Base-by-base conservation (phyloP, 768 basidiomycete species). In the Kwoniella europaea region DNA sequence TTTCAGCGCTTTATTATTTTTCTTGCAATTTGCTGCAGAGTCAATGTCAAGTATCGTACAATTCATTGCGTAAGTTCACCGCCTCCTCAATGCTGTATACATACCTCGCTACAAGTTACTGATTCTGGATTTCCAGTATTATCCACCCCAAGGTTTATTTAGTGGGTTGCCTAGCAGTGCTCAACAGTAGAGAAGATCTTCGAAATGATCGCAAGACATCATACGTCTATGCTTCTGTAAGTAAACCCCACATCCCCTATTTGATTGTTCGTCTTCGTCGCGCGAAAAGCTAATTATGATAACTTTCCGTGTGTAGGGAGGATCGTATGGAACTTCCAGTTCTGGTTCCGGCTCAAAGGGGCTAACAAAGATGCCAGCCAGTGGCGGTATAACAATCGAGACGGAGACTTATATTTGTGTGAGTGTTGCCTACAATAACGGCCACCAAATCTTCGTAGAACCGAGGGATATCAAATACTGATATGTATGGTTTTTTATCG, bases 121-220 rank as follows among this genome's bases (percentile, higher is more conserved):
- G 58, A 42, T 15, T 6, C 4, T 52, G 62, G 10, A 10, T 57
- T 13, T 7, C 12, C 43, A 69, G 68, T 0, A 65, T 70, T 16
- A 70, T 70, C n/a, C 68, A 70, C 54, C 68, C 68, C 20, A 70
- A 70, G 44, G 68, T 70, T 9, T 70, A 70, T 41, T 27, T 70
- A 1, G 60, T 61, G 10, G 68, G 68, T 1, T 70, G 68, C 29
- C 41, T 70, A 1, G 68, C 68, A 1, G 44, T 70, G 2, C 54
- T 70, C 13, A 70, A 70, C 41, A 52, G 50, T 18, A 41, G 68
- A 29, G 53, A 64, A 59, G 58, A 50, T 56, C 18, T 70, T 53
- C 55, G 68, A 55, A 41, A 60, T 12, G 60, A 63, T 12, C 52
- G 62, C 22, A 60, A 61, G 27, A 43, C 58, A n/a, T 43, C 41